These are phyloP conservation scores for Alloascoidea africana DNA, from an alignment of 805 yeast species.

Conservation along the genomic window DNA sequence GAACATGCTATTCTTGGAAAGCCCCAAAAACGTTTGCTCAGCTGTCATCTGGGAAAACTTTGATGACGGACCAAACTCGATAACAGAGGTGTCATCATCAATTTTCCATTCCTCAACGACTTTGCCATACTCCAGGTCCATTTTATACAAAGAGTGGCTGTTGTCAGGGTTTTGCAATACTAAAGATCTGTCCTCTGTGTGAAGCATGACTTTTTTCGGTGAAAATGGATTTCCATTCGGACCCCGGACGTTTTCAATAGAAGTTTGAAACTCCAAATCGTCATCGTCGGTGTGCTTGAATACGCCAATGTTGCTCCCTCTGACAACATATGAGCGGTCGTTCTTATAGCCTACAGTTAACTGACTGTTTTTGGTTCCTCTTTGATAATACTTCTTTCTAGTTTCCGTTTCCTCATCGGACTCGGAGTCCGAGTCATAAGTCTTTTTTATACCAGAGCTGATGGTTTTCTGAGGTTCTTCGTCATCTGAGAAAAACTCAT, in stretches of 20 bases:
- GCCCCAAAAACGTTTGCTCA: conserved; percentile 64
- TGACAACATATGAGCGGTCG: conserved; percentile 63
- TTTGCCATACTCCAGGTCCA: conserved; percentile 71
- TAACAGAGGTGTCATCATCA: conserved; percentile 26
- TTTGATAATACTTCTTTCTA: conserved; percentile 7
- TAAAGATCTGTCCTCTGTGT: conserved; percentile 55
- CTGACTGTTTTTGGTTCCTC: conserved; percentile 37
- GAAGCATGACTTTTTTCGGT: conserved; percentile 63
- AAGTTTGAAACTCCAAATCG: conserved; percentile 45
- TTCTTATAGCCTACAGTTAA: conserved; percentile 57
- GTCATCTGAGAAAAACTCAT: conserved; percentile 22
- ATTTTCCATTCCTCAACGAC: conserved; percentile 80
- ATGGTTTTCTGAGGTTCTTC: conserved; percentile 14
- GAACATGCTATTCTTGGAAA: conserved; percentile 51
- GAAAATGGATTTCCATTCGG: conserved; percentile 32
- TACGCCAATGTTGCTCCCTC: conserved; percentile 72
- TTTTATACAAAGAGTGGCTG: conserved; percentile 35
- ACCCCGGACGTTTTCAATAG: conserved; percentile 44
- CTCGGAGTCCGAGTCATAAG: conserved; percentile 7
- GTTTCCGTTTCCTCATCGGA: conserved; percentile 5
- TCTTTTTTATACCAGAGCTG: not conserved
- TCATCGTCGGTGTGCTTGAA: conserved; percentile 41
- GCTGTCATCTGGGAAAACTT: conserved; percentile 62
- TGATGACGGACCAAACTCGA: conserved; percentile 52
- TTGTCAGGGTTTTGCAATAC: conserved; percentile 41